Percentiles rank a stretch among this genome's conserved stretches.
phyloP scores from a whole-genome alignment of 805 yeast species.

The Torulaspora maleeae region DNA sequence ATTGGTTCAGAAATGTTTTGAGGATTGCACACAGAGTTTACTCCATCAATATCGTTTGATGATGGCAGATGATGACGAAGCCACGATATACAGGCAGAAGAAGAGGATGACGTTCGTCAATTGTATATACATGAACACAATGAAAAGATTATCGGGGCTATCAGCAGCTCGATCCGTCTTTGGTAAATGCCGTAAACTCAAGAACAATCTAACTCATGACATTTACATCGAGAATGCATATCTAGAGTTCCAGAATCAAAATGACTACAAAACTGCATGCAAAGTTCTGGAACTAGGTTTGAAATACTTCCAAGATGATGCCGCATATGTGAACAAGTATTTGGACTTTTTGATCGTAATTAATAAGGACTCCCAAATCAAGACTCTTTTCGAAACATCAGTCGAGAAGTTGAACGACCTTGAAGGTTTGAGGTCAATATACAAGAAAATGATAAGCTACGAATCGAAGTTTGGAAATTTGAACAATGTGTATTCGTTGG shows the following conservation, averaged over 20 bases:
- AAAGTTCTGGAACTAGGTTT: conserved; percentile 77
- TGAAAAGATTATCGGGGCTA: conserved; percentile 62
- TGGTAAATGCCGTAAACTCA: conserved; percentile 61
- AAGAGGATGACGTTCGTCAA: conserved; percentile 56
- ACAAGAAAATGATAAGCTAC: conserved; percentile 56
- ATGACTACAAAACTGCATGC: conserved; percentile 61
- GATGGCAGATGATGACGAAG: conserved; percentile 12
- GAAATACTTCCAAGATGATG: conserved; percentile 49
- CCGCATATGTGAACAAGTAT: conserved; percentile 62
- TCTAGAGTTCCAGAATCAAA: conserved; percentile 65
- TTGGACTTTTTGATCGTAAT: conserved; percentile 63
- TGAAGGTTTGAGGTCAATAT: conserved; percentile 43
- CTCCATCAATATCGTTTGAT: conserved; percentile 35
- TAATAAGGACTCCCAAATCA: conserved; percentile 68
- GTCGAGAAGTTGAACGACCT: conserved; percentile 43
- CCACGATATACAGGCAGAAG: conserved; percentile 13
- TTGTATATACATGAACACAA: conserved; percentile 63
- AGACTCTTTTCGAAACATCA: conserved; percentile 77
- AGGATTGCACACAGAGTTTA: conserved; percentile 46
- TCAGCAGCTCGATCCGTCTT: conserved; percentile 71
- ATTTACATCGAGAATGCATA: conserved; percentile 77
- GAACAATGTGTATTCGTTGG: conserved; percentile 60
- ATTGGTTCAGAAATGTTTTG: conserved; percentile 48
- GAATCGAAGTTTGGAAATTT: conserved; percentile 70
- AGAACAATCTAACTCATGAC: conserved; percentile 56